phyloP scores from a whole-genome alignment of 805 yeast genomes.

The Candida sanyiensis region DNA sequence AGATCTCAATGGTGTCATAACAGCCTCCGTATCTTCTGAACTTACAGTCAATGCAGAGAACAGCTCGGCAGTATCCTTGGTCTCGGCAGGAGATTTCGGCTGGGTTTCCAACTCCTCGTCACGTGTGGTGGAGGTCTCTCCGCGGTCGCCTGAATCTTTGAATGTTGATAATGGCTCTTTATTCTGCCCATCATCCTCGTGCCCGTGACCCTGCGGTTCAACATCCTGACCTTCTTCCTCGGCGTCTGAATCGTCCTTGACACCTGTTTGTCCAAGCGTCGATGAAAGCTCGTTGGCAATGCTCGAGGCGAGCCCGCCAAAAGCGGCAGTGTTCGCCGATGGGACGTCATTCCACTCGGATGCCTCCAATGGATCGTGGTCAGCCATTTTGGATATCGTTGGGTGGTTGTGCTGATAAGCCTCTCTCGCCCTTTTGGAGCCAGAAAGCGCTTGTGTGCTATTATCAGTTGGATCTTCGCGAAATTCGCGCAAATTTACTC shows the following conservation, averaged over 20 bases:
- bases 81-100: conserved; percentile 7
- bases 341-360: conserved; percentile 59
- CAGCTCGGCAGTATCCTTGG: conserved; percentile 24
- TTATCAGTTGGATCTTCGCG: not conserved
- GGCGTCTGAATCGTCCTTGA: conserved; percentile 7
- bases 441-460: conserved; percentile 30
- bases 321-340: conserved; percentile 29
- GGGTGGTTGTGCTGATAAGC: not conserved
- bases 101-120: not conserved
- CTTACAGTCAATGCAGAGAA: conserved; percentile 40
- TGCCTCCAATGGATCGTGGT: conserved; percentile 42
- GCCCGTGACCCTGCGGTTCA: conserved; percentile 5
- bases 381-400: conserved; percentile 1
- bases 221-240: conserved; percentile 1
- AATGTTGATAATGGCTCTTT: too few species aligned
- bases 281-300: conserved; percentile 19
- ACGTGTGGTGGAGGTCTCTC: not conserved
- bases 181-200: conserved; percentile 3
- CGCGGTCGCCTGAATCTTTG: too few species aligned
- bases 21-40: conserved; percentile 23
- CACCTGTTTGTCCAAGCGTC: conserved; percentile 12
- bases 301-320: conserved; percentile 1
- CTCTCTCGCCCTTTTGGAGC: conserved; percentile 4
- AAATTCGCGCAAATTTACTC: not conserved
- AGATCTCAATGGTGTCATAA: conserved; percentile 15